Base-by-base conservation (phyloP, 129 eudicot genomes). In the Artemisia annua region DNA sequence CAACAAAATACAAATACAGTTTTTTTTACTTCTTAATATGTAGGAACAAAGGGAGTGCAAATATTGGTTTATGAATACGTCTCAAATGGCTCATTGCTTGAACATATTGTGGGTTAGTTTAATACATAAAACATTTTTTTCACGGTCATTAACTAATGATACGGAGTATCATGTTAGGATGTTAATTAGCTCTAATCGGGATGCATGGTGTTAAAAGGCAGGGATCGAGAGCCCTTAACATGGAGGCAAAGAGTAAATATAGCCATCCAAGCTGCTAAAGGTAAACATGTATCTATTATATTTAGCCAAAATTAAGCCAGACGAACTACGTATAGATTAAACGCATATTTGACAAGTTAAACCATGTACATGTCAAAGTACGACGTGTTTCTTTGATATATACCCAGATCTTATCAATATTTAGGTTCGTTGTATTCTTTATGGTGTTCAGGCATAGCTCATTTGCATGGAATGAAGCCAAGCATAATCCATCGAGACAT, bases 231-330 rank as follows among this genome's bases (percentile, higher is more conserved):
- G 60, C 81, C 84, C 53, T 83, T 90, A 70, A 87, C 89, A 69
- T 90, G 97, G 97, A 81, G 83, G 81, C 89, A 90, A 62, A 85
- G 97, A 78, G 86, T 85, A 48, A 87, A 75, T 39, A 79, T 90
- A 79, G 97, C 97, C 75, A 87, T 90, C 43, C 86, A 89, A 75
- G 97, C 97, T 12, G 94, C 97, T 62, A 87, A 87, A 78, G 97
- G 96, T 89, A 53, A 16, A 18, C 32, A 44, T 69, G 20, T 58
- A 18, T 70, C 67, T n/a, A 8, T 48, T 48, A 39, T 24, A 16
- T 48, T 24, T 14, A 48, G 49, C 66, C 3, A 60, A 70, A 60
- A 24, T 13, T 7, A 0, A 60, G 26, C 69, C 56, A 16, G 11
- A 24, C n/a, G 7, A 63, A 51, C 17, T 48, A 1, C 2, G 57